Evolutionary conservation across 2,329 filamentous ascomycete species (phyloP).

Genomic region (Pseudogymnoascus sp.): DNA sequence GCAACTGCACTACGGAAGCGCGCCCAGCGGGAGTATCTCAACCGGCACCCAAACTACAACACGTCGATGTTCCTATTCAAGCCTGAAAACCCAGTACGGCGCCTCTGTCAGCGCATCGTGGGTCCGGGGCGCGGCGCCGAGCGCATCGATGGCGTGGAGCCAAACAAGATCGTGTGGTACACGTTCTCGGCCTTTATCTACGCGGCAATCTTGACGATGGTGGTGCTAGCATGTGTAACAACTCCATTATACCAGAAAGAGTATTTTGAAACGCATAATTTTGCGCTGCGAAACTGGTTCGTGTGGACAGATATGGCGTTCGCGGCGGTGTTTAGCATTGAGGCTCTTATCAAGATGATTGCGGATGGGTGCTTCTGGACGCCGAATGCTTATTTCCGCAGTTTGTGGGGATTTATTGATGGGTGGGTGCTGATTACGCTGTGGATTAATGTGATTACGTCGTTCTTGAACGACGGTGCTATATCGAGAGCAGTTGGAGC

Average conservation of each 20-base stretch:
- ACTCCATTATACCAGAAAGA: constrained; percentile 90
- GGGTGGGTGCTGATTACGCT: constrained; percentile 83
- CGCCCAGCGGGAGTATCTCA: constrained; percentile 84
- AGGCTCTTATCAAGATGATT: constrained; percentile 85
- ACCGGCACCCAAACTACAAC: constrained; percentile 83
- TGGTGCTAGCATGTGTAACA: constrained; percentile 87
- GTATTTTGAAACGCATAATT: constrained; percentile 58
- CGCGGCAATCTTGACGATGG: constrained; percentile 90
- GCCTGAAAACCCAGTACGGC: constrained; percentile 68
- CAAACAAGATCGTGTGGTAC: constrained; percentile 87
- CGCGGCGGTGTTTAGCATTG: constrained; percentile 73
- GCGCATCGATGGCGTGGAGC: constrained; percentile 81
- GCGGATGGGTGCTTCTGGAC: constrained; percentile 96
- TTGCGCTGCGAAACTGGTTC: constrained; percentile 75
- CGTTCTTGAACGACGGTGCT: constrained; percentile 71
- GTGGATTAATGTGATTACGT: constrained; percentile 87
- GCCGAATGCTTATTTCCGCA: constrained; percentile 92
- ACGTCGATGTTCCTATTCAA: constrained; percentile 82
- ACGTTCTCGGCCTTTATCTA: constrained; percentile 91
- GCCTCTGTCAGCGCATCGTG: constrained; percentile 79
- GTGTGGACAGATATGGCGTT: constrained; percentile 90
- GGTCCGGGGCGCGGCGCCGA: constrained; percentile 82
- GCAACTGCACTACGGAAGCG: constrained; percentile 75
- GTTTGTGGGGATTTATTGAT: constrained; percentile 95
- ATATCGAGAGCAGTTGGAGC: constrained; percentile 88